Conservation (phyloP, 306 rosid genomes). For the Carpinus fangiana region DNA sequence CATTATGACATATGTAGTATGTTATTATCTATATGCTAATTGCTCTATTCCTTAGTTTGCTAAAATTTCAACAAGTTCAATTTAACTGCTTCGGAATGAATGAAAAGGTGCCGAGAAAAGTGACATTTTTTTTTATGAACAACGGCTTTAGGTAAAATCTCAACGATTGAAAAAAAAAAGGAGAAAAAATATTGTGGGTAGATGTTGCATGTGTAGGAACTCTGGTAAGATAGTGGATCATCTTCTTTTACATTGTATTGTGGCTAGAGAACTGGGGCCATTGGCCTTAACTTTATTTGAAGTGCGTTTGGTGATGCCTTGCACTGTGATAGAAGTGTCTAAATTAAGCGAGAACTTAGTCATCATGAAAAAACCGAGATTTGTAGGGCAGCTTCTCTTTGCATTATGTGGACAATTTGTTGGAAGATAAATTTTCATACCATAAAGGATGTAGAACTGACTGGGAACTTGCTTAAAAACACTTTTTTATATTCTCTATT, state of each 20-base stretch:
- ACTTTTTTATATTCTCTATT: neutral
- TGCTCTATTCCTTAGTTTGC: neutral
- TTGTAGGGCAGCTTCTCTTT: neutral
- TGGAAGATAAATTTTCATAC: neutral
- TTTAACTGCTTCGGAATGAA: neutral
- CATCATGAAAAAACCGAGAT: neutral
- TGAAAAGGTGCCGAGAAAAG: neutral
- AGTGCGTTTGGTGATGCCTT: neutral
- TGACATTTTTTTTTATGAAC: neutral
- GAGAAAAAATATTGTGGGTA: neutral
- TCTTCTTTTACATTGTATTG: neutral
- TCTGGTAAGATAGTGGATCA: neutral
- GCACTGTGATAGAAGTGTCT: neutral
- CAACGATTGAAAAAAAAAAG: neutral
- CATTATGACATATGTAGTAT: slow-evolving; percentile 21
- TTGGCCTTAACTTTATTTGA: neutral
- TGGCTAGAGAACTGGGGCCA: neutral
- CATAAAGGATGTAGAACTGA: neutral
- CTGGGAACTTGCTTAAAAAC: neutral
- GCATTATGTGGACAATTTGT: neutral
- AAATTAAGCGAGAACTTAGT: neutral
- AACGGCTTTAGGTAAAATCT: neutral
- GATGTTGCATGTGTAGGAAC: neutral
- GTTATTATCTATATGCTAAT: neutral
- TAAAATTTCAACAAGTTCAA: neutral